A percentile compares a stretch with the other conserved stretches of the same genome.
These are phyloP conservation scores for Leptographium procerum DNA, from an alignment of 2,329 filamentous ascomycete species.

Conservation along the genomic window DNA sequence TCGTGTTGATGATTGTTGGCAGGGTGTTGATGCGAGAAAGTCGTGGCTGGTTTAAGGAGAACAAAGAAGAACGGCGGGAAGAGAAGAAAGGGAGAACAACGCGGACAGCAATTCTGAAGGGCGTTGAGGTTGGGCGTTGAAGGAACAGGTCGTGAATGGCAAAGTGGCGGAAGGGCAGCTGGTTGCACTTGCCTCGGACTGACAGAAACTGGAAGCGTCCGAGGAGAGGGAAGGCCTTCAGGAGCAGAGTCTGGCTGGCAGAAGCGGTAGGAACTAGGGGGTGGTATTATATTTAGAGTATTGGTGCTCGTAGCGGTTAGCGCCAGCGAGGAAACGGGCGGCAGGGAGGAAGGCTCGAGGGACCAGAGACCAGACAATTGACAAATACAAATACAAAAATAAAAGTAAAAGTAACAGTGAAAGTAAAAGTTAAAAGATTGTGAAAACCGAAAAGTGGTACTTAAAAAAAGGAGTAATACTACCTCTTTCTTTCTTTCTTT, in stretches of 20 bases:
- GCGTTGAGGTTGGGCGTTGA: not conserved
- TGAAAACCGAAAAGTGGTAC: not conserved
- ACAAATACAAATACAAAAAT: no score
- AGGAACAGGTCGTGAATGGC: not conserved
- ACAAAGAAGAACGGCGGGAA: not conserved
- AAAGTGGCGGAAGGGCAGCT: not conserved
- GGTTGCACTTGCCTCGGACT: not conserved
- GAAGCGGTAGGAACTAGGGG: constrained; percentile 1
- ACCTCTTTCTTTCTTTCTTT: not conserved
- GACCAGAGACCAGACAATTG: not conserved
- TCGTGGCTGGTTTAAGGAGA: not conserved
- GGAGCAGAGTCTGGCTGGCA: not conserved
- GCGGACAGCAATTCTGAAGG: not conserved
- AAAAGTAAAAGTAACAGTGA: not conserved
- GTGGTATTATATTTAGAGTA: constrained; percentile 7
- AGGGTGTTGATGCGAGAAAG: not conserved
- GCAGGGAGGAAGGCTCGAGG: not conserved
- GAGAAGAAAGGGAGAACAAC: not conserved
- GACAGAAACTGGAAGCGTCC: not conserved
- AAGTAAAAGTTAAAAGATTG: not conserved
- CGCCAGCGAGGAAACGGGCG: constrained; percentile 3
- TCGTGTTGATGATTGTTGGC: not conserved
- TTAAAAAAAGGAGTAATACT: not conserved
- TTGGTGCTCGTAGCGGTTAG: not conserved
- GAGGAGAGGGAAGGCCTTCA: not conserved